Evolutionary conservation across 164 flowering plant species (phyloP).

Genomic region (Paratinospora sagittata): DNA sequence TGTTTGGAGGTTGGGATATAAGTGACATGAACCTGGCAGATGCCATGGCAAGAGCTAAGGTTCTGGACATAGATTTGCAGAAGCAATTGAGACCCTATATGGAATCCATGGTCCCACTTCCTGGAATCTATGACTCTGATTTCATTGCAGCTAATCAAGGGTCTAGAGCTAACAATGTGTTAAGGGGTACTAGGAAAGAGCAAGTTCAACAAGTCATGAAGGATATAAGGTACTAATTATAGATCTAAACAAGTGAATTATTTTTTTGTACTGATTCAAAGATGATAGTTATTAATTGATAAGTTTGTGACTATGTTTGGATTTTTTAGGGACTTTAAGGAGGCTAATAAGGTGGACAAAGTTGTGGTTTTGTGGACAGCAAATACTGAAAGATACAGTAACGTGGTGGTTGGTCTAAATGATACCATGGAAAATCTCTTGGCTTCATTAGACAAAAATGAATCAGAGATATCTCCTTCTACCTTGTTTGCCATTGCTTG

Average conservation of each 20-base stretch:
- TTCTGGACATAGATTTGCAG: slow-evolving; percentile 87
- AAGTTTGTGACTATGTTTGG: neutral
- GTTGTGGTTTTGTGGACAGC: slow-evolving; percentile 98
- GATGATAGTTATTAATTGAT: neutral
- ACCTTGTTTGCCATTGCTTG: slow-evolving; percentile 88
- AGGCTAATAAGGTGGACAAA: slow-evolving; percentile 72
- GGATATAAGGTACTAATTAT: slow-evolving; percentile 66
- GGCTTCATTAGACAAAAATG: slow-evolving; percentile 72
- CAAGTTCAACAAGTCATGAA: slow-evolving; percentile 75
- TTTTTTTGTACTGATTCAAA: neutral
- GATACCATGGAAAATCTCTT: slow-evolving; percentile 84
- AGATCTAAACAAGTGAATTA: neutral
- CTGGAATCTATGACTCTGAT: slow-evolving; percentile 91
- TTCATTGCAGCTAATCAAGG: slow-evolving; percentile 98
- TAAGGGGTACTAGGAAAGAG: slow-evolving; percentile 92
- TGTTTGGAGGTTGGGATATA: slow-evolving; percentile 99
- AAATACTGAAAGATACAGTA: slow-evolving; percentile 96
- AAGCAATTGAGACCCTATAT: slow-evolving; percentile 97
- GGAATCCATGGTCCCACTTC: slow-evolving; percentile 97
- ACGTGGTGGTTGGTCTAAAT: slow-evolving; percentile 87
- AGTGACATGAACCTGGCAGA: slow-evolving; percentile 94
- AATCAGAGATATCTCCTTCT: slow-evolving; percentile 92
- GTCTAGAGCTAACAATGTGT: slow-evolving; percentile 75
- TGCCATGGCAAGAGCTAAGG: slow-evolving; percentile 94
- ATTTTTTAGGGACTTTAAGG: slow-evolving; percentile 71